Conservation (phyloP, 805 yeast species). For the Tetrapisispora namnaoensis region DNA sequence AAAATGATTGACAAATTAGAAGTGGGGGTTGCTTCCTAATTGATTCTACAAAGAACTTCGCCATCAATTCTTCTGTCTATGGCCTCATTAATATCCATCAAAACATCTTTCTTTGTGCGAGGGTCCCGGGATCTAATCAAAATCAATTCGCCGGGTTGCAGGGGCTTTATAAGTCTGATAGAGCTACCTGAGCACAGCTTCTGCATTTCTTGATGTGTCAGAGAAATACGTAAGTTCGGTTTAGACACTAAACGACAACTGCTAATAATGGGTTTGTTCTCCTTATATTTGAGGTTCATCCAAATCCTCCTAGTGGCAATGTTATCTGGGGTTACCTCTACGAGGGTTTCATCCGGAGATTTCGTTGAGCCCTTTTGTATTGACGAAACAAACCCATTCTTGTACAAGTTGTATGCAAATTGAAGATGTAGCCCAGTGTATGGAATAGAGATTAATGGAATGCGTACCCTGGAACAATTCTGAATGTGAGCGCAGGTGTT, state of each 20-base stretch:
- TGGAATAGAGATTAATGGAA: constrained; percentile 71
- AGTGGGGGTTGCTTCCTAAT: constrained; percentile 19
- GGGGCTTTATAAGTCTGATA: constrained; percentile 66
- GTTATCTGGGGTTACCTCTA: constrained; percentile 78
- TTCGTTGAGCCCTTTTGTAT: constrained; percentile 73
- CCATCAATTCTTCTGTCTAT: constrained; percentile 60
- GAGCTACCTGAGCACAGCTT: constrained; percentile 67
- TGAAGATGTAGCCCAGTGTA: constrained; percentile 75
- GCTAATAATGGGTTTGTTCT: constrained; percentile 66
- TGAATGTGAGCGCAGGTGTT: constrained; percentile 82
- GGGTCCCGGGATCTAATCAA: constrained; percentile 46
- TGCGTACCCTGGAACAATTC: constrained; percentile 70
- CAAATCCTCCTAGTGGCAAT: constrained; percentile 79
- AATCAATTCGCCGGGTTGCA: constrained; percentile 83
- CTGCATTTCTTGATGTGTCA: constrained; percentile 54
- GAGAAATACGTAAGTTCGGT: constrained; percentile 69
- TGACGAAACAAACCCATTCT: constrained; percentile 80
- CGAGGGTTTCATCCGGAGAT: constrained; percentile 75
- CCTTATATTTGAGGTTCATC: constrained; percentile 84
- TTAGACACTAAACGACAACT: constrained; percentile 67
- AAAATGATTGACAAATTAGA: too few species aligned
- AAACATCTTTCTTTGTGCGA: constrained; percentile 18
- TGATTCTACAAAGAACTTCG: constrained; percentile 72
- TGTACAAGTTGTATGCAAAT: constrained; percentile 74
- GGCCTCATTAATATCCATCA: constrained; percentile 80